Base-by-base conservation (phyloP, 169 alveolate species). In the Plasmodium yoelii region DNA sequence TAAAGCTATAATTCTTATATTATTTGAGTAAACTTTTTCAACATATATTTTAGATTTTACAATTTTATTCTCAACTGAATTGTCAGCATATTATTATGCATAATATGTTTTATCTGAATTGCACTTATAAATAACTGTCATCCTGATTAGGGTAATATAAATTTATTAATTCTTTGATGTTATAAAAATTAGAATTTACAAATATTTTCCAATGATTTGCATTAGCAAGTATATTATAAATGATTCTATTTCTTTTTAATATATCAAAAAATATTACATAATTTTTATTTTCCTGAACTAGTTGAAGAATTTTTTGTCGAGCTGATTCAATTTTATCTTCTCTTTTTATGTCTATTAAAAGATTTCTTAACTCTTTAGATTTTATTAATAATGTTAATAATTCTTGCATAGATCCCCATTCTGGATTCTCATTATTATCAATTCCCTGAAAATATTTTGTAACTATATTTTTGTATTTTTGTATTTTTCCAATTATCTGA, bases 241-340 rank as follows among this genome's bases (percentile, higher is more conserved):
- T 47, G 1, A 44, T 72, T 56, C 57, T 72, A 22, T 72, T 59
- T 2, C 46, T 47, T 46, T 34, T 53, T 22, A 72, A 28, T 26
- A 72, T 56, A 19, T 72, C 87, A 34, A 55, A 24, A 18, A 72
- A 72, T 39, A 72, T 55, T 26, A 34, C 59, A 44, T 72, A 72
- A 44, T 72, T 72, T 56, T 56, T 72, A 47, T 72, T 72, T 18
- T 72, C 65, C 13, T 72, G 68, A 28, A 55, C 57, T 8, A 72
- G 22, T 1, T 72, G 59, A 19, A 55, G 87, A 44, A 72, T 72
- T 22, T 72, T 55, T 60, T 55, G 55, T 39, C 87, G 26, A 19
- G 57, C 70, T 6, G 60, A 26, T 44, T 72, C 87, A 60, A 72
- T 34, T n/a, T 55, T 67, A 22, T 72, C 71, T 0, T 72, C 87